Evolutionary conservation across 805 yeast species (phyloP), one percentile per base, ranked within the genome.

Genomic region (Hanseniaspora guilliermondii): DNA sequence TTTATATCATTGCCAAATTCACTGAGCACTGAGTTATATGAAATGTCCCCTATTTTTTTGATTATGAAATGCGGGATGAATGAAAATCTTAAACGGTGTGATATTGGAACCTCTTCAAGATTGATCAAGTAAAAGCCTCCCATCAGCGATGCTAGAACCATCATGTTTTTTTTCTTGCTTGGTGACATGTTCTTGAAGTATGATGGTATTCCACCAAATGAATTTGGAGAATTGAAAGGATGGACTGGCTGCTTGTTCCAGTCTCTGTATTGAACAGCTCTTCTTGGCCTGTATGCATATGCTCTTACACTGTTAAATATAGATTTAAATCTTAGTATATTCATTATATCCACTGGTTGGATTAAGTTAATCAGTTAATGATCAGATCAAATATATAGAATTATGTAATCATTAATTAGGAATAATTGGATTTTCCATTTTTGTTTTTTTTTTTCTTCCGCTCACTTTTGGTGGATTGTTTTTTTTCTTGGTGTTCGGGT

Each of bases 21-120:
- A 0, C 60, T 46, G 61, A 85, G 59, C 11, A 87, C 73, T 55
- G 82, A 81, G 3, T 67, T 64, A 65, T 88, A 89, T 6, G 84
- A 75, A 56, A 71, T 71, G 32, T 78, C 77, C 2, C 95, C 95
- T 17, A 85, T 68, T 57, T 65, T 71, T 19, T 66, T 60, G 62
- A 87, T 96, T 33, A 83, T 58, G 71, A 80, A 76, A 49, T 75
- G 74, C 5, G 87, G 83, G 1, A 85, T 72, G 76, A 87, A 77
- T 64, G 88, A 77, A 61, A 87, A 77, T 58, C 97, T 72, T 32
- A 62, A 69, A 49, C 97, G 71, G 33, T 80, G 78, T 1, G 95
- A 81, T 25, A 83, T 82, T 0, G 96, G 96, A 0, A 95, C 96
- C 59, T 77, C 77, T 58, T 88, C 85, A 32, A 86, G 70, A 59